Evolutionary conservation across 192 early-diverging fungal genomes (phyloP).

Genomic region (Dimargaris cristalligena): DNA sequence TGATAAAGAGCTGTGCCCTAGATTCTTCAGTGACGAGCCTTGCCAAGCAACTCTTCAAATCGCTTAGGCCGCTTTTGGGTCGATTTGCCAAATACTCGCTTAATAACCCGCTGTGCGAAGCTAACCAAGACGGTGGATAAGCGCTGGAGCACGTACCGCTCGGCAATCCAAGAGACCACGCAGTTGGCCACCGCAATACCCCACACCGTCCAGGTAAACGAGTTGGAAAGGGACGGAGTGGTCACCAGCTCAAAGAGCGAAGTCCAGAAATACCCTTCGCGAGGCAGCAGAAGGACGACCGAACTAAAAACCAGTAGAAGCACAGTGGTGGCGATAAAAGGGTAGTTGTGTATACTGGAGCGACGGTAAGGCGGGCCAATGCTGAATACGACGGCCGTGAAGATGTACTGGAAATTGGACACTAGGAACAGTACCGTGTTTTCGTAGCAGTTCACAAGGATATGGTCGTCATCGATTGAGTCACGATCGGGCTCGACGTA

Average conservation of each 20-base stretch:
- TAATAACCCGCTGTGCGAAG: constrained; percentile 5
- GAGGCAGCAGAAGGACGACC: constrained; percentile 24
- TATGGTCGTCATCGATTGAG: constrained; percentile 41
- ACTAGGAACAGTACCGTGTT: constrained; percentile 83
- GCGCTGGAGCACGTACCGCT: constrained; percentile 20
- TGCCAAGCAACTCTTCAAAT: not conserved
- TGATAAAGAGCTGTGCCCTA: too few relatives aligned
- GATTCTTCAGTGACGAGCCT: not conserved
- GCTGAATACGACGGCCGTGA: constrained; percentile 79
- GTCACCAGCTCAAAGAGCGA: constrained; percentile 51
- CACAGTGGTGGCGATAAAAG: constrained; percentile 19
- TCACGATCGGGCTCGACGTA: constrained; percentile 37
- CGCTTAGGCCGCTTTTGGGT: not conserved
- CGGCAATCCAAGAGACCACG: constrained; percentile 17
- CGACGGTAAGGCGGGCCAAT: constrained; percentile 93
- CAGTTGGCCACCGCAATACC: constrained; percentile 40
- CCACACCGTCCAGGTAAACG: constrained; percentile 42
- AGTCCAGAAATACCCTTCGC: constrained; percentile 30
- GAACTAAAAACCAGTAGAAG: constrained; percentile 53
- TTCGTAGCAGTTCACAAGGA: constrained; percentile 64
- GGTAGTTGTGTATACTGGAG: constrained; percentile 60
- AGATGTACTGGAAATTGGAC: constrained; percentile 85
- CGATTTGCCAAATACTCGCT: not conserved
- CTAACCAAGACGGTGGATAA: constrained; percentile 19
- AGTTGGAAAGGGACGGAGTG: constrained; percentile 28